Evolutionary conservation across 768 basidiomycete genomes (phyloP).

Genomic region (Podaxis mareebaensis): DNA sequence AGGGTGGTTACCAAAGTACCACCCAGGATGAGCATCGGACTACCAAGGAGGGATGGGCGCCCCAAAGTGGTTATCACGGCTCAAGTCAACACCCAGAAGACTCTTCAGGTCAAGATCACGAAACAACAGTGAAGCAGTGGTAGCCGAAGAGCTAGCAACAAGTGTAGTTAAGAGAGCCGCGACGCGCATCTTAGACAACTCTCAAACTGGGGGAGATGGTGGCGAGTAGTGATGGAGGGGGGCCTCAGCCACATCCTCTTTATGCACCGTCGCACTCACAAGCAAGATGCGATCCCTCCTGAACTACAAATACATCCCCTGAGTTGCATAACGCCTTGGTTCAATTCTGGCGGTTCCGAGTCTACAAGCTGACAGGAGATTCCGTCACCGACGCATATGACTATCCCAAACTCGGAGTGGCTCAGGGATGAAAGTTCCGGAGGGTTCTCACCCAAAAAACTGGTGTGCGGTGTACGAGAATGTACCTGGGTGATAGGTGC

Average conservation of each 20-base stretch:
- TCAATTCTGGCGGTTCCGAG: no score
- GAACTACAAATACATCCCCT: no score
- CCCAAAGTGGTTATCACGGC: slow-evolving; percentile 33
- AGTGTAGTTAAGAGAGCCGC: slow-evolving; percentile 8
- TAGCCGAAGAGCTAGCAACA: slow-evolving; percentile 5
- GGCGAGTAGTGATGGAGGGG: background rate
- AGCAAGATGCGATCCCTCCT: background rate
- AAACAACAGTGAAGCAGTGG: background rate
- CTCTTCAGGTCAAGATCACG: background rate
- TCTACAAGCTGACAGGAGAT: no score
- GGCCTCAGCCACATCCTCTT: background rate
- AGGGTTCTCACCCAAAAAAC: no score
- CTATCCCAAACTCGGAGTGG: no score
- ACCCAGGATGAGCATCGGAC: slow-evolving; percentile 33
- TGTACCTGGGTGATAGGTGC: no score
- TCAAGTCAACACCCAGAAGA: slow-evolving; percentile 28
- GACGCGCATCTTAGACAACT: slow-evolving; percentile 12
- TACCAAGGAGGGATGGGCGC: slow-evolving; percentile 41
- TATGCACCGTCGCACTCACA: background rate
- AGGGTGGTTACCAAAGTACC: slow-evolving; percentile 40
- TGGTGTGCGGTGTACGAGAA: no score
- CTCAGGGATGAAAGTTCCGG: no score
- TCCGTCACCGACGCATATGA: no score
- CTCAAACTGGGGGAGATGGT: background rate
- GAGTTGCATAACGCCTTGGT: no score